Percentiles rank a stretch among this genome's conserved stretches.
Evolutionary conservation across 2,329 filamentous ascomycete species (phyloP).

Genomic region (Arthrobotrys megalospora): DNA sequence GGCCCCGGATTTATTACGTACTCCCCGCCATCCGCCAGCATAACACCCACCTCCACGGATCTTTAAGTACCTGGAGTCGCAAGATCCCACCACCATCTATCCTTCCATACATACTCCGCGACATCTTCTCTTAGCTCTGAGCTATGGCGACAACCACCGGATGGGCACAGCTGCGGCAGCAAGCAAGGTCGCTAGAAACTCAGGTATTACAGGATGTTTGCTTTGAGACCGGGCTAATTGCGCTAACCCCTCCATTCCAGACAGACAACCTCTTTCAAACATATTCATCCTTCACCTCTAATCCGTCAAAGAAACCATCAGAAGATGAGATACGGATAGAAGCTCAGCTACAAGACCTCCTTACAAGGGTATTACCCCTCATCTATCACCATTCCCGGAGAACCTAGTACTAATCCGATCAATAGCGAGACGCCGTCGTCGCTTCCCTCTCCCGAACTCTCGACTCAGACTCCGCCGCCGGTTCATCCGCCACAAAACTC

Average conservation of each 20-base stretch:
- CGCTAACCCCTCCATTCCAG: constrained; percentile 51
- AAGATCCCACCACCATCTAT: constrained; percentile 4
- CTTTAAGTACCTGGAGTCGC: constrained; percentile 29
- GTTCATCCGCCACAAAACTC: constrained; percentile 93
- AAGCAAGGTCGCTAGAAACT: constrained; percentile 87
- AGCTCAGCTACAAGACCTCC: constrained; percentile 83
- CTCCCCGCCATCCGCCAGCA: background rate
- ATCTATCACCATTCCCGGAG: constrained; percentile 41
- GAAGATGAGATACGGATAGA: constrained; percentile 87
- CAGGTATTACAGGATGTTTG: constrained; percentile 75
- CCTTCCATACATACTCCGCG: constrained; percentile 1
- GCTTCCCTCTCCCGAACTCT: constrained; percentile 87
- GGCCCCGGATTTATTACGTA: constrained; percentile 39
- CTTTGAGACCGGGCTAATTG: background rate
- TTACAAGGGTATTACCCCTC: constrained; percentile 77
- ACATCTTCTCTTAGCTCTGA: constrained; percentile 8
- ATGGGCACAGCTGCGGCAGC: constrained; percentile 95
- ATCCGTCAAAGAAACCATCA: constrained; percentile 82
- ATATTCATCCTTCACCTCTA: constrained; percentile 91
- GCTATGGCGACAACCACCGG: constrained; percentile 69
- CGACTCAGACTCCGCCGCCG: constrained; percentile 89
- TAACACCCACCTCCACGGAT: constrained; percentile 29
- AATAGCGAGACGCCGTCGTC: constrained; percentile 84
- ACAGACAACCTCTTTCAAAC: constrained; percentile 71
- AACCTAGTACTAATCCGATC: constrained; percentile 46